Evolutionary conservation across 2,329 filamentous ascomycete species (phyloP), one percentile per base, ranked within the genome.

Genomic region (Coniella vitis): DNA sequence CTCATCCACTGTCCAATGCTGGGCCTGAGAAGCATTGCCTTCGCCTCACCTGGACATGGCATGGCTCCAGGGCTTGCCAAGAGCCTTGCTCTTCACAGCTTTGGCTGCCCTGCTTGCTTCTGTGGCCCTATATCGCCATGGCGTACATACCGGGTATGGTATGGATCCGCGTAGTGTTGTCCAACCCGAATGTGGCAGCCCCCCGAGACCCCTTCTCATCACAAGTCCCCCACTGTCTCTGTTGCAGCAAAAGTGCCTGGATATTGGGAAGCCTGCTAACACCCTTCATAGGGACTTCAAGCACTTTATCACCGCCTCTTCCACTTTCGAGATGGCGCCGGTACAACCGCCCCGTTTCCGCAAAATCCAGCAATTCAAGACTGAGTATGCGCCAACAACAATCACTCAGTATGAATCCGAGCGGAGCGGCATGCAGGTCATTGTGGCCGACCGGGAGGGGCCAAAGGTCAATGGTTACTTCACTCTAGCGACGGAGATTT

Each of bases 381-480:
- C 87, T 7, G 87, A 96, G 63, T 98, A 96, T 71, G 89, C 90
- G 12, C 87, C 90, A 10, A 86, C 86, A 55, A 81, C 78, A 48
- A 86, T 98, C 66, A 91, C 89, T 19, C 90, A 96, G 65, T 98
- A 98, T 86, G 89, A 94, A 62, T 98, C 93, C 5, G 82, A 89
- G 59, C 79, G 89, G 55, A 98, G 91, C 54, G 93, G 93, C 45
- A 93, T 98, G 88, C 85, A 90, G 58, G 86, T 95, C 31, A 83
- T 95, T 36, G 87, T 96, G 43, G 89, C 94, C 57, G 87, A 97
- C 64, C 84, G 90, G 58, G 83, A 93, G 63, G 91, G 93, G 0
- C 93, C 93, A n/a, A 97, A 96, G 66, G 79, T 96, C 53, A 86
- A 87, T 57, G 93, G 93, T 31, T 95, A 94, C 69, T 98, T 98